These are phyloP conservation scores for Phytopythium sindhum DNA, from an alignment of 352 stramenopile species.

Conservation along the genomic window DNA sequence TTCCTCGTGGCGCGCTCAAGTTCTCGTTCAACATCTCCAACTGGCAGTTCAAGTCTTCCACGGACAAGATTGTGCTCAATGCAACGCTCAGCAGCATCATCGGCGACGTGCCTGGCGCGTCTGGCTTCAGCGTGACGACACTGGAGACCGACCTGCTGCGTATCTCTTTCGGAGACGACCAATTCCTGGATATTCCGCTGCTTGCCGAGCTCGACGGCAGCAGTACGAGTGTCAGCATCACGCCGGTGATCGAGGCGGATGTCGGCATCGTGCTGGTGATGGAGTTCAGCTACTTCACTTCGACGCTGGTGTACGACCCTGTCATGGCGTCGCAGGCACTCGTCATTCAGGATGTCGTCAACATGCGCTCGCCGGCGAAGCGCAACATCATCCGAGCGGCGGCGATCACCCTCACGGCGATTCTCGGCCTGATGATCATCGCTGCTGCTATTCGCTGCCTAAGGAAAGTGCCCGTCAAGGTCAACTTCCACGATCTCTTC, in stretches of 20 bases:
- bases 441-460: neutral
- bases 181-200: conserved; percentile 15
- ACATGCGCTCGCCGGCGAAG: neutral
- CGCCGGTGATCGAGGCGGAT: neutral
- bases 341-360: neutral
- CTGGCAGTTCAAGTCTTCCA: conserved; percentile 11
- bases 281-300: neutral
- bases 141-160: neutral
- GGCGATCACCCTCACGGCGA: neutral
- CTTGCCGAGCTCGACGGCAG: conserved; percentile 15
- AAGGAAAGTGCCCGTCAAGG: neutral
- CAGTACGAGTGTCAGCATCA: neutral
- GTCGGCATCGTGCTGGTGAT: conserved; percentile 2
- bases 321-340: conserved; percentile 11
- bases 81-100: conserved; percentile 12
- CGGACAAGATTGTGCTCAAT: conserved; percentile 18
- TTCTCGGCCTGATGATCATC: conserved; percentile 3
- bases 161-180: conserved; percentile 5
- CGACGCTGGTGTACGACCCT: conserved; percentile 3
- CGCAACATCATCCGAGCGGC: neutral
- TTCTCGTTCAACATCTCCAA: conserved; percentile 19
- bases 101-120: neutral
- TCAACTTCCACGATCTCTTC: conserved; percentile 1
- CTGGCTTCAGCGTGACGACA: neutral
- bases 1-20: conserved; percentile 20